These are phyloP conservation scores for Zalaria sp. DNA, from an alignment of 2,329 filamentous ascomycete species.

Conservation along the genomic window DNA sequence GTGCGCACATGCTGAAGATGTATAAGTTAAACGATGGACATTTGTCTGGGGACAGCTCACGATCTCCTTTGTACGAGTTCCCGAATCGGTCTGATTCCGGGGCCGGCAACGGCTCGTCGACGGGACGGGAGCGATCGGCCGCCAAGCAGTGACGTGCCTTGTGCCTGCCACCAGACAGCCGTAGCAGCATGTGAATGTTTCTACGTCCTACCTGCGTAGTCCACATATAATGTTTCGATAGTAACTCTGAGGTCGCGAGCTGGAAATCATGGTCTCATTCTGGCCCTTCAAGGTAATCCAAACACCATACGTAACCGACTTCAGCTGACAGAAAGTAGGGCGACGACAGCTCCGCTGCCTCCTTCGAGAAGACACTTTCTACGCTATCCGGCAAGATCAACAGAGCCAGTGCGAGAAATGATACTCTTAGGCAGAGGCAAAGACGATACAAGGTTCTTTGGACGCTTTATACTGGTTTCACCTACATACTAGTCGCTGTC, in stretches of 20 bases:
- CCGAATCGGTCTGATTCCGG: no score
- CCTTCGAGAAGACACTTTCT: constrained; percentile 84
- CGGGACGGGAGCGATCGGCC: no score
- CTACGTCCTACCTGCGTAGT: no score
- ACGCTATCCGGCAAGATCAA: constrained; percentile 71
- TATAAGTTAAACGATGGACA: no score
- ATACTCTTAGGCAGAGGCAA: constrained; percentile 55
- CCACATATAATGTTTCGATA: no score
- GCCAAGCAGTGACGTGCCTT: neutral
- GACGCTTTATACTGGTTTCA: constrained; percentile 82
- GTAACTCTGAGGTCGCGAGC: no score
- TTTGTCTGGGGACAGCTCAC: no score
- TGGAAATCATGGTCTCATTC: constrained; percentile 56
- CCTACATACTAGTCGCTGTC: constrained; percentile 74
- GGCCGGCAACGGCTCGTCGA: no score
- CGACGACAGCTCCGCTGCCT: constrained; percentile 69
- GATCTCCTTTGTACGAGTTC: no score
- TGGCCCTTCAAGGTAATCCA: constrained; percentile 67
- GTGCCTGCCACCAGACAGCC: neutral
- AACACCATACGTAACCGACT: constrained; percentile 5
- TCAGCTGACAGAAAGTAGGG: constrained; percentile 35
- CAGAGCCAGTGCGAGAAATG: constrained; percentile 57
- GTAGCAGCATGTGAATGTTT: no score
- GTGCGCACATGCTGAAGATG: no score
- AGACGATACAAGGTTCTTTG: constrained; percentile 72